phyloP scores from a whole-genome alignment of 805 yeast species.

The Yarrowia osloensis region DNA sequence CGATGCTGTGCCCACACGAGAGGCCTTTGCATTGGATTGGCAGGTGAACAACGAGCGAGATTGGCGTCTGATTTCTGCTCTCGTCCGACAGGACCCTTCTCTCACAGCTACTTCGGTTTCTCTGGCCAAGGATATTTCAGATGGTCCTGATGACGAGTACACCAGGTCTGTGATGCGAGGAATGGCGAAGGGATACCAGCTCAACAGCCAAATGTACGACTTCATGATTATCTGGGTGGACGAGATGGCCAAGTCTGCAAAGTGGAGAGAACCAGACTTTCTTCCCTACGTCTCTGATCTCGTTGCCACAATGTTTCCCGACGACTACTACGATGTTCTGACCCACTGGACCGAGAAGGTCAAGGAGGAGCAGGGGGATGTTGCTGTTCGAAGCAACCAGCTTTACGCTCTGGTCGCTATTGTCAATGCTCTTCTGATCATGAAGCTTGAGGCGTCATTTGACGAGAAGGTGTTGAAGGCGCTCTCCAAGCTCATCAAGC shows the following conservation, averaged over 20 bases:
- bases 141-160: slow-evolving; percentile 9
- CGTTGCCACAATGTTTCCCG: slow-evolving; percentile 23
- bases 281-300: background rate
- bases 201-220: background rate
- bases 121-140: slow-evolving; percentile 5
- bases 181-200: slow-evolving; percentile 15
- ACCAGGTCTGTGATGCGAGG: slow-evolving; percentile 4
- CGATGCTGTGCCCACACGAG: slow-evolving; percentile 9
- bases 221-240: slow-evolving; percentile 9
- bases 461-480: slow-evolving; percentile 15
- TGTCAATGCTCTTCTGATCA: background rate
- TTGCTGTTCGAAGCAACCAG: slow-evolving; percentile 1
- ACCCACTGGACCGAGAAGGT: slow-evolving; percentile 2
- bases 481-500: background rate
- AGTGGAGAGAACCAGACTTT: slow-evolving; percentile 14
- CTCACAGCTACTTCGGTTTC: background rate
- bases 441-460: slow-evolving; percentile 13
- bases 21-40: slow-evolving; percentile 17
- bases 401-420: slow-evolving; percentile 15
- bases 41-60: background rate
- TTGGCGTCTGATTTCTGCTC: slow-evolving; percentile 13
- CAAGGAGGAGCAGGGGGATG: background rate
- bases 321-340: slow-evolving; percentile 5
- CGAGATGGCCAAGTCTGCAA: slow-evolving; percentile 2
- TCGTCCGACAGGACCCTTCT: slow-evolving; percentile 8